A percentile compares a stretch with the other conserved stretches of the same genome.
These are phyloP conservation scores for Cladophialophora bantiana DNA, from an alignment of 2,329 filamentous ascomycete species.

Conservation along the genomic window DNA sequence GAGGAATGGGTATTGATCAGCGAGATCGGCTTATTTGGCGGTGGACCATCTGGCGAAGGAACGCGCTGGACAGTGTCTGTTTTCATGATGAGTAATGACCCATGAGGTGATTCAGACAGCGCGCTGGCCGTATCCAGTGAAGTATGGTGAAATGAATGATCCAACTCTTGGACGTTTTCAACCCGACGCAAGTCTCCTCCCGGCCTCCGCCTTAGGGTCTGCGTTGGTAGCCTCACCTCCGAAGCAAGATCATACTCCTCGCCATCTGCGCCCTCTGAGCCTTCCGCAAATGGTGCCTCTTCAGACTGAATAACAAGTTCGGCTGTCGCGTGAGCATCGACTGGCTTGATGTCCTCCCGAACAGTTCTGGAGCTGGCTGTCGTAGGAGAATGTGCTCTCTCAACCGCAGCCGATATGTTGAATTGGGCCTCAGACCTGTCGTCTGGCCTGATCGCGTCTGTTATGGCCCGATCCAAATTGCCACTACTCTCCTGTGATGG, in stretches of 20 bases:
- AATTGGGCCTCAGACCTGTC: slow-evolving; percentile 2
- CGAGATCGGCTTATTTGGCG: slow-evolving; percentile 49
- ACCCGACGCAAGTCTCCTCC: slow-evolving; percentile 77
- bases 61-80: slow-evolving; percentile 25
- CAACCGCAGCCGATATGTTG: not conserved
- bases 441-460: not conserved
- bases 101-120: slow-evolving; percentile 40
- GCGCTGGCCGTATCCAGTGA: slow-evolving; percentile 50
- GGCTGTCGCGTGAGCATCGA: not conserved
- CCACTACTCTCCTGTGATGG: slow-evolving; percentile 17
- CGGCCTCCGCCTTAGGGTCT: slow-evolving; percentile 73
- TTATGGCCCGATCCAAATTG: slow-evolving; percentile 11
- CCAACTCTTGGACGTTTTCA: slow-evolving; percentile 68
- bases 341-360: slow-evolving; percentile 8
- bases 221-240: slow-evolving; percentile 45
- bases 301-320: not conserved
- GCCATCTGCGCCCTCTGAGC: not conserved
- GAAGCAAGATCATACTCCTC: slow-evolving; percentile 2
- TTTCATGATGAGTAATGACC: slow-evolving; percentile 43
- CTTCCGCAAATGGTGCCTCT: not conserved
- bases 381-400: slow-evolving; percentile 23
- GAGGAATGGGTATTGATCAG: slow-evolving; percentile 61
- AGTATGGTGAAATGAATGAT: slow-evolving; percentile 49
- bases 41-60: slow-evolving; percentile 37
- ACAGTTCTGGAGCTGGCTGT: slow-evolving; percentile 29